Base-by-base conservation (phyloP, 1,284 basidiomycete genomes). In the Ceraceosorus guamensis region DNA sequence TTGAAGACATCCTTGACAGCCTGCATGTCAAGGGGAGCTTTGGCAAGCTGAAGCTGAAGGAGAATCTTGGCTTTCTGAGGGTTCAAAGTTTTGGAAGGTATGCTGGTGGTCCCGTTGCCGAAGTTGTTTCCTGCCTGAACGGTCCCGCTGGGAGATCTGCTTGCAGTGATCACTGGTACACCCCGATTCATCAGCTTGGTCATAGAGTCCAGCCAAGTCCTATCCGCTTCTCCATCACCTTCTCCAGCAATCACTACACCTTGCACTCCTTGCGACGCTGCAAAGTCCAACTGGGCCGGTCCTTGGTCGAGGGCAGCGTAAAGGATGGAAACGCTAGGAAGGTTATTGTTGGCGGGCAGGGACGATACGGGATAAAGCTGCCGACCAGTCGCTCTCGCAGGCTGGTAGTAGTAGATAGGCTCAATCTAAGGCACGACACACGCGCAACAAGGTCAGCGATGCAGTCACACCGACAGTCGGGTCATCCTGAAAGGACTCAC, bases 211-310 rank as follows among this genome's bases (percentile, higher is more conserved):
- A 37, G 6, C 1, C 57, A 64, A 5, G 34, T 50, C 6, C 43
- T 14, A 6, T 55, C 44, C n/a, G 56, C 41, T 4, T 41, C 13
- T 8, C 65, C 71, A 4, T 65, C 63, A 24, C 71, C 71, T 10
- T 65, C 62, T 11, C 71, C 69, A 13, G 68, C 70, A 39, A 69
- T 61, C 16, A 75, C 60, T 44, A 75, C 57, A 1, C 71, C 73
- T 45, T 64, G 60, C 24, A 67, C 70, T 5, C 70, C 72, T 16
- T 59, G 50, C 0, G 59, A 60, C 37, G 70, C 57, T 4, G 70
- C 62, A 8, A 62, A 56, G 11, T 60, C 55, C 49, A 76, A 51
- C 31, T 63, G 53, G 18, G 48, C 37, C 4, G 34, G 46, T 30
- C 60, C 53, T n/a, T 60, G 52, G 13, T 46, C 59, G 34, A 59